phyloP scores from a whole-genome alignment of 768 basidiomycete species.

The Hemileccinum rubropunctum region DNA sequence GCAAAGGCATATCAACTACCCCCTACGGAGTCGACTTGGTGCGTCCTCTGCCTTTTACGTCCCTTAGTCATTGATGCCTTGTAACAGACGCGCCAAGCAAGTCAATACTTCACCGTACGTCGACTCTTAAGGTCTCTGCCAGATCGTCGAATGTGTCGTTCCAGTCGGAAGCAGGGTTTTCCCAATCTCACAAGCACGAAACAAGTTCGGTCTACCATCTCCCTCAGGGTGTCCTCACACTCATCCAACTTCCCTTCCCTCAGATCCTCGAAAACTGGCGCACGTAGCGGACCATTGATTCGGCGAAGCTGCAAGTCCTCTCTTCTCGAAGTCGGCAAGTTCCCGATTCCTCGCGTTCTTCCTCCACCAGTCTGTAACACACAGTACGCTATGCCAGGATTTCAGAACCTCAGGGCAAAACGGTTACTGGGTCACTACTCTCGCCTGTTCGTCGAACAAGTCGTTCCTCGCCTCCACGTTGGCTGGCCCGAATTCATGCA shows the following conservation, averaged over 20 bases:
- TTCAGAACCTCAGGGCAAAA: too few species aligned
- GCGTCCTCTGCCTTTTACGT: background rate
- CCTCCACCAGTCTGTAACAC: too few species aligned
- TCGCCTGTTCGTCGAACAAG: too few species aligned
- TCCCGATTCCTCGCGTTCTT: too few species aligned
- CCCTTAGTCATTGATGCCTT: too few species aligned
- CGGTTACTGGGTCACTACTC: too few species aligned
- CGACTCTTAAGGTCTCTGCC: constrained; percentile 68
- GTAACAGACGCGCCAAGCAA: constrained; percentile 34
- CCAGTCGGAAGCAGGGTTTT: constrained; percentile 83
- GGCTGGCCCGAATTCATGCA: too few species aligned
- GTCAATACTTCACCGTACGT: constrained; percentile 60
- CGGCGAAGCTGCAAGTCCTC: constrained; percentile 67
- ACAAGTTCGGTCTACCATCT: constrained; percentile 54
- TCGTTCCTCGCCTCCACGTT: too few species aligned
- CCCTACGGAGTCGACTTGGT: constrained; percentile 21
- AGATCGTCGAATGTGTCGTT: constrained; percentile 83
- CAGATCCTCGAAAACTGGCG: constrained; percentile 94
- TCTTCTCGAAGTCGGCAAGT: too few species aligned
- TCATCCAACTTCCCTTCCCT: too few species aligned
- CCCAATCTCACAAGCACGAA: constrained; percentile 85
- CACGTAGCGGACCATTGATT: constrained; percentile 82
- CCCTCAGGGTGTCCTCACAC: background rate
- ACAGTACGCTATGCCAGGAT: too few species aligned
- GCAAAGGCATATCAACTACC: constrained; percentile 53